Percentiles rank a stretch among this genome's conserved stretches.
Conservation (phyloP, 352 stramenopile species). For the Pythium pyrilobum region DNA sequence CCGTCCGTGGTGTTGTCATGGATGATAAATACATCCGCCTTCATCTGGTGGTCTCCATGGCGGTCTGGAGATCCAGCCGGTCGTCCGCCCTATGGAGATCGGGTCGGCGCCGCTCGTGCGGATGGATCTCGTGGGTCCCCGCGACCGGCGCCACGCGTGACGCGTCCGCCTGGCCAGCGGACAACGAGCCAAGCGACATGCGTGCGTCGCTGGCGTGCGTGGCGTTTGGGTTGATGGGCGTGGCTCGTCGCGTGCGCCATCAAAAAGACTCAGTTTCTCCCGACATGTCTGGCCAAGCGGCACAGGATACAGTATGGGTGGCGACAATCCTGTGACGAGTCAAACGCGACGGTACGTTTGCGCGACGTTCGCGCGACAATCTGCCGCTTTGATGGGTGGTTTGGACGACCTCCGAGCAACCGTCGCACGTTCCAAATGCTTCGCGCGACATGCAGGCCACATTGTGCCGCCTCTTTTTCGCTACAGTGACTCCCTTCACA, state of each 20-base stretch:
- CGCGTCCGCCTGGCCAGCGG: too few relatives aligned
- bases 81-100: too few relatives aligned
- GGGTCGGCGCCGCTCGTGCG: too few relatives aligned
- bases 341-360: neutral
- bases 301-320: too few relatives aligned
- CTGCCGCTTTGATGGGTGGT: neutral
- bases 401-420: neutral
- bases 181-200: slow-evolving; percentile 2
- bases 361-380: neutral
- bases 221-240: neutral
- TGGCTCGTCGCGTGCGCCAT: neutral
- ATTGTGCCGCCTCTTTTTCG: neutral
- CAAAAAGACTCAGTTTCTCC: neutral
- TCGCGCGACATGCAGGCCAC: neutral
- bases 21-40: too few relatives aligned
- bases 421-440: neutral
- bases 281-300: too few relatives aligned
- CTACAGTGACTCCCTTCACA: too few relatives aligned
- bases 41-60: too few relatives aligned
- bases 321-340: slow-evolving; percentile 9
- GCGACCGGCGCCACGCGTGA: neutral
- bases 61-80: too few relatives aligned
- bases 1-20: too few relatives aligned
- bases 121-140: too few relatives aligned
- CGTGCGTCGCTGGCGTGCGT: neutral